Evolutionary conservation across 2,329 filamentous ascomycete genomes (phyloP), one percentile per base, ranked within the genome.

Genomic region (Podosphaera leucotricha): DNA sequence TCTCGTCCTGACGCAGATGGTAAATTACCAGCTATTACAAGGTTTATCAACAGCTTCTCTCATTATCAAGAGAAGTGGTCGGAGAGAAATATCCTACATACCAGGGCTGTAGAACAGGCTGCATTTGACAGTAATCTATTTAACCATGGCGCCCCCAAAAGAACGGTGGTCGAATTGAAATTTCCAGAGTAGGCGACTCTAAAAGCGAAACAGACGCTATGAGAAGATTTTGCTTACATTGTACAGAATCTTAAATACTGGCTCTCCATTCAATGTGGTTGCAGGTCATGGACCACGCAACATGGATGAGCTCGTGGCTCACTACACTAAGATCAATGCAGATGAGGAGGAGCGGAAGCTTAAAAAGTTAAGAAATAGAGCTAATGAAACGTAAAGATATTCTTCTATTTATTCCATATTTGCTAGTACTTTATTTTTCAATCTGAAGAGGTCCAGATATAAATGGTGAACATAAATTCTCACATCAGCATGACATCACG

Each of bases 71-170:
- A 70, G 47, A 56, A 62, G 37, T 72, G 66, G 59, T 66, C 66
- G 44, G 61, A 65, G 51, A 64, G 67, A 52, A 79, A 77, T 55
- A 66, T 68, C 44, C 55, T 77, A 43, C 75, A 77, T 59, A 71
- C 70, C 10, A 62, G 64, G 46, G 67, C 70, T 50, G 61, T 77
- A 49, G 72, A 79, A 62, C 69, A 72, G 60, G 75, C 74, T 20
- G 75, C 70, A 30, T 61, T 64, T 43, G 75, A 80, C 57, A 63
- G 71, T 48, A 70, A 75, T 51, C 57, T 80, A 51, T 77, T 77
- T 56, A 62, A 66, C 24, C 64, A 60, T 46, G 59, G 60, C 45
- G 22, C 15, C 16, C 54, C 60, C 19, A 60, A 64, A 50, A 63
- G 60, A 44, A 54, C 54, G 40, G 58, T 65, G 51, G 61, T 73